Conservation (phyloP, 192 early-diverging fungal genomes). For the Rhizoclosmatium sp. region DNA sequence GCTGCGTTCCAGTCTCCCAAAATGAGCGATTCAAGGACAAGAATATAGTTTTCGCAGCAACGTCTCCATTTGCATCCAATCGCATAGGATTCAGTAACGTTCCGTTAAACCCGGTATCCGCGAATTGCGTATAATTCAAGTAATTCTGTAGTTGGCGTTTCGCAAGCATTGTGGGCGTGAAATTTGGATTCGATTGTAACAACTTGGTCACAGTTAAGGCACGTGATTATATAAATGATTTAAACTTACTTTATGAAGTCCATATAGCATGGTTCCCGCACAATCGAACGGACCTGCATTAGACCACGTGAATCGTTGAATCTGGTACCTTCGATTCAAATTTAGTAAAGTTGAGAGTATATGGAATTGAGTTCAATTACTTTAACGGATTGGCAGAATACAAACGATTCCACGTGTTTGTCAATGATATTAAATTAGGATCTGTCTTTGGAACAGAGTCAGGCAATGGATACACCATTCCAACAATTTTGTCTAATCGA, state of each 20-base stretch:
- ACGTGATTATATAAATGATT: too few species aligned
- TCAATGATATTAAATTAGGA: neutral
- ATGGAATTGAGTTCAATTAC: too few species aligned
- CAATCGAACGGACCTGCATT: slow-evolving; percentile 23
- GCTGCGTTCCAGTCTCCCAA: neutral
- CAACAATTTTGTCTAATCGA: neutral
- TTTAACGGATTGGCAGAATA: neutral
- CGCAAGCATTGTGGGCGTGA: too few species aligned
- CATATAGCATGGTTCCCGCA: slow-evolving; percentile 4
- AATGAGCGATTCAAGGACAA: neutral
- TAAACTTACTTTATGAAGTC: neutral
- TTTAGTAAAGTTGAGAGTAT: too few species aligned
- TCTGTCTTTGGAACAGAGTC: neutral
- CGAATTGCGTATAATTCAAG: too few species aligned
- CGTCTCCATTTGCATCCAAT: neutral
- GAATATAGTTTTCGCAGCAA: neutral
- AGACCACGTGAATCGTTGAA: neutral
- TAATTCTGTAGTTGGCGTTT: too few species aligned
- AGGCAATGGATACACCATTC: neutral
- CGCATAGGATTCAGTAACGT: neutral
- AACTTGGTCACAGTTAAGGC: too few species aligned
- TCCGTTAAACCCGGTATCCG: neutral
- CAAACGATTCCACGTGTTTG: neutral
- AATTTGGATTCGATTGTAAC: too few species aligned
- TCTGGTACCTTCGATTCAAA: neutral